Evolutionary conservation across 768 basidiomycete species (phyloP), one percentile per base, ranked within the genome.

Genomic region (Trametes elegans): DNA sequence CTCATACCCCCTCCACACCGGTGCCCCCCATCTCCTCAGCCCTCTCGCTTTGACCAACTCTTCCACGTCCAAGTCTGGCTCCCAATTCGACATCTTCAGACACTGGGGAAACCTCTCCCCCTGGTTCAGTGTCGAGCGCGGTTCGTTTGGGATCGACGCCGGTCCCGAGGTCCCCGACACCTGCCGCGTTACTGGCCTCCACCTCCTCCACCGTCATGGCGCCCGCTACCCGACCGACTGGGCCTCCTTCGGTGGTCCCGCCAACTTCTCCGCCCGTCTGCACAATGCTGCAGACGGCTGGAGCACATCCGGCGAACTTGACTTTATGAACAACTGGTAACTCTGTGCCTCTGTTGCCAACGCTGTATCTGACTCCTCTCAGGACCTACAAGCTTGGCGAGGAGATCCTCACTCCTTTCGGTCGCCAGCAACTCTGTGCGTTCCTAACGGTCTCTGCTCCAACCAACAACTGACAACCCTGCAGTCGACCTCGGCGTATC

Each of bases 351-450:
- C 5, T 50, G 31, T 4, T 24, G 14, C 44, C 31, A 7, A 21
- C 21, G 16, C 10, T n/a, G 19, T 43, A 24, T 21, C 29, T 24
- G 35, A 29, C 39, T 32, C 24, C 49, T 7, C 16, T 11, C 58
- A 91, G 90, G 94, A 85, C 87, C 5, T 95, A 93, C 71, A 89
- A 90, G 62, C 81, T 98, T 2, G 95, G 94, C 13, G 85, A 87
- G 73, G 94, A 97, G 74, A 74, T 90, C 28, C 73, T 95, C 55
- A 93, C 93, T n/a, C 90, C 93, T 0, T 95, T 95, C 58, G 93
- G 93, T 42, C 76, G 93, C 43, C 84, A 90, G 62, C 93, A 97
- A 61, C 72, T 94, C 4, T 95, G 86, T 88, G 54, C 53, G 85
- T 72, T 8, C 23, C 24, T 43, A 2, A 14, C 26, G 4, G 3